phyloP scores from a whole-genome alignment of 805 yeast species.

The Saccharomycopsis amapae region DNA sequence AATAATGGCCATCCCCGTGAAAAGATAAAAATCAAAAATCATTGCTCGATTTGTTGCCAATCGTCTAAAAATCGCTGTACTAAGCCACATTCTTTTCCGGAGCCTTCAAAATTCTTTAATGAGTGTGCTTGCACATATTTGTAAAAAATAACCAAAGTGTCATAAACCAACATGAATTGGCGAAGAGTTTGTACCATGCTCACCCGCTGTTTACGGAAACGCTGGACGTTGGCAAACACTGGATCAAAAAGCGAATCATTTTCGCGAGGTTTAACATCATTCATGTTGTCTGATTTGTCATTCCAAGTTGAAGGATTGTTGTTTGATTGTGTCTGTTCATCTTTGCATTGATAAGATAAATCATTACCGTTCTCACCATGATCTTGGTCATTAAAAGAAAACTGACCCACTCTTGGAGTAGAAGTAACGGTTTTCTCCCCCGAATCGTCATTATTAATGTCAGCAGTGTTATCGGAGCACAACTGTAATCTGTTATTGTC shows the following conservation, averaged over 20 bases:
- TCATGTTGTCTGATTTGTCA: no score
- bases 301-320: no score
- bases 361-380: no score
- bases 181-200: slow-evolving; percentile 81
- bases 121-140: slow-evolving; percentile 1
- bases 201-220: slow-evolving; percentile 64
- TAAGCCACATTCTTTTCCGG: slow-evolving; percentile 1
- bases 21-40: no score
- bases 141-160: slow-evolving; percentile 30
- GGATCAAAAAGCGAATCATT: slow-evolving; percentile 35
- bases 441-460: neutral
- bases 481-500: neutral
- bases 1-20: no score
- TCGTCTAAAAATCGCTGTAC: neutral
- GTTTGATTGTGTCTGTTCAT: no score
- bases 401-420: slow-evolving; percentile 1
- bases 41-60: no score
- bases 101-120: slow-evolving; percentile 1
- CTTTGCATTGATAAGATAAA: no score
- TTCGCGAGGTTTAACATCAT: no score
- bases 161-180: slow-evolving; percentile 71
- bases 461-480: neutral
- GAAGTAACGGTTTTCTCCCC: neutral
- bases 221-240: slow-evolving; percentile 54
- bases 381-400: neutral